phyloP scores from a whole-genome alignment of 2,329 filamentous ascomycete species.

The Zymoseptoria pseudotritici region DNA sequence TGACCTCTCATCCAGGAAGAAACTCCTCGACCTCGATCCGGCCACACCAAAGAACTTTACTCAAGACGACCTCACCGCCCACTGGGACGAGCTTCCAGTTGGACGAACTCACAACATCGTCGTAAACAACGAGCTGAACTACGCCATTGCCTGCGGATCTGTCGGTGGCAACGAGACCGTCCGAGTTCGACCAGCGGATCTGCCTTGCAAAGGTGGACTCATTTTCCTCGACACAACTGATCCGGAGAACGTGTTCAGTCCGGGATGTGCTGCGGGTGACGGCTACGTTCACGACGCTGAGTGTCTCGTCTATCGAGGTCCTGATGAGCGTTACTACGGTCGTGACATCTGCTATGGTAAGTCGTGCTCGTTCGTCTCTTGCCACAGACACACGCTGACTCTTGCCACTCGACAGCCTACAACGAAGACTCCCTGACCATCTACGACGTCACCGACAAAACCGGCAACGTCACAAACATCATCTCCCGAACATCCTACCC shows the following conservation, averaged over 20 bases:
- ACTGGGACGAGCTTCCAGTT: slow-evolving; percentile 8
- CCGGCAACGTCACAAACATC: slow-evolving; percentile 26
- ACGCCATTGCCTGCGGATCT: slow-evolving; percentile 29
- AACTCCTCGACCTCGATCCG: slow-evolving; percentile 43
- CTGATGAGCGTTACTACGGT: slow-evolving; percentile 38
- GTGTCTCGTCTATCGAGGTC: slow-evolving; percentile 46
- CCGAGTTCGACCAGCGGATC: slow-evolving; percentile 4
- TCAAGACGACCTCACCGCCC: slow-evolving; percentile 22
- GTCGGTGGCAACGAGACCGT: slow-evolving; percentile 18
- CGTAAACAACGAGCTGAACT: slow-evolving; percentile 42
- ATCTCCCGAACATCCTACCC: slow-evolving; percentile 44
- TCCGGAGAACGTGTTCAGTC: slow-evolving; percentile 42
- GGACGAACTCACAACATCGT: slow-evolving; percentile 45
- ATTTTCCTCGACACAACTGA: slow-evolving; percentile 49
- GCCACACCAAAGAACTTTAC: slow-evolving; percentile 37
- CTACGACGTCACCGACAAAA: slow-evolving; percentile 42
- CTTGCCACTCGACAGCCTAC: slow-evolving; percentile 23
- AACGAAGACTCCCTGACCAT: slow-evolving; percentile 42
- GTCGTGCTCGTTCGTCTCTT: no score
- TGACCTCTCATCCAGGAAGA: slow-evolving; percentile 29
- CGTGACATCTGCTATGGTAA: slow-evolving; percentile 43
- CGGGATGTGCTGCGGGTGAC: slow-evolving; percentile 43
- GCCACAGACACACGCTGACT: background rate
- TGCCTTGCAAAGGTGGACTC: slow-evolving; percentile 42
- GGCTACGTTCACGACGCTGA: slow-evolving; percentile 51